Conservation (phyloP, 2,329 filamentous ascomycete genomes). For the Scedosporium apiospermum region DNA sequence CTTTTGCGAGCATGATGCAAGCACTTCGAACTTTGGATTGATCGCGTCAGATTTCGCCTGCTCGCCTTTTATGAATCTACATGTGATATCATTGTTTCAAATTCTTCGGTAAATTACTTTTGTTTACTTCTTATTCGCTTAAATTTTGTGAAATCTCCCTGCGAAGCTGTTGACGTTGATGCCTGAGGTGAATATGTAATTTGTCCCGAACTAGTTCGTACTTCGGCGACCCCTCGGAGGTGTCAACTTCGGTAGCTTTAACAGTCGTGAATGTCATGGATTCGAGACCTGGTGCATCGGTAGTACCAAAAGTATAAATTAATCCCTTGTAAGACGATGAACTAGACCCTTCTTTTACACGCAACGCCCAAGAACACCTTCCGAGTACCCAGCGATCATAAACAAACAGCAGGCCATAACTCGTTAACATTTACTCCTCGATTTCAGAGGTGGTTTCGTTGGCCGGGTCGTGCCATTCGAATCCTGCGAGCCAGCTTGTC, state of each 20-base stretch:
- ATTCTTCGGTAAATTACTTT: not conserved
- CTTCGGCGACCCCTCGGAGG: not conserved
- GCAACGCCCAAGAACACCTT: not conserved
- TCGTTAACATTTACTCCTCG: not conserved
- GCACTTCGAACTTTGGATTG: not conserved
- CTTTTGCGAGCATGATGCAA: not conserved
- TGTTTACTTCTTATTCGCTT: not conserved
- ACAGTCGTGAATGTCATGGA: not conserved
- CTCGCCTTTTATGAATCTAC: not conserved
- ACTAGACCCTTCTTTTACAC: not conserved
- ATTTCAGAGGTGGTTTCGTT: slow-evolving; percentile 1
- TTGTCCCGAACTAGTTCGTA: not conserved
- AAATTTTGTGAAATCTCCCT: no score
- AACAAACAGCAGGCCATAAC: not conserved
- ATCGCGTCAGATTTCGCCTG: not conserved
- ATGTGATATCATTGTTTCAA: not conserved
- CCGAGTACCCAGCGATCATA: not conserved
- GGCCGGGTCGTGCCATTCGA: slow-evolving; percentile 5
- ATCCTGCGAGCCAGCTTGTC: not conserved
- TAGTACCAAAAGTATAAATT: not conserved
- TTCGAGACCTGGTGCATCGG: not conserved
- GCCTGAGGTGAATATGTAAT: not conserved
- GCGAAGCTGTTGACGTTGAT: no score
- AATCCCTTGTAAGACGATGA: not conserved
- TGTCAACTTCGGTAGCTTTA: not conserved